phyloP scores from a whole-genome alignment of 2,329 filamentous ascomycete genomes.

The Chalara sp. region DNA sequence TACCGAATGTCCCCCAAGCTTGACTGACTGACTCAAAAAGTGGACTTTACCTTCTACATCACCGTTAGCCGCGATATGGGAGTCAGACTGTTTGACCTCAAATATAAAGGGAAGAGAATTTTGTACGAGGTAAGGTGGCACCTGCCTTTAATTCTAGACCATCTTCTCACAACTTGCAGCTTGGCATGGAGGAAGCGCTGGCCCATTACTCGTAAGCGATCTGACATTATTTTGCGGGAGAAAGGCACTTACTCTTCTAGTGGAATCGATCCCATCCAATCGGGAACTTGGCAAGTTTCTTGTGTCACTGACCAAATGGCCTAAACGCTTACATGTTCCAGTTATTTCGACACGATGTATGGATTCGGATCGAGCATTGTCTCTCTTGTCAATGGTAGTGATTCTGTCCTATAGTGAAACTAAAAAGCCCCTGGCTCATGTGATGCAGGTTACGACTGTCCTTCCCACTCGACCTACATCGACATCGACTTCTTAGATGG shows the following conservation, averaged over 20 bases:
- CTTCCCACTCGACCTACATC: constrained; percentile 41
- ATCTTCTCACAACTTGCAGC: too few relatives aligned
- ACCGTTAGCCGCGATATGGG: constrained; percentile 41
- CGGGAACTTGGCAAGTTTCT: constrained; percentile 7
- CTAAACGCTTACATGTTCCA: too few relatives aligned
- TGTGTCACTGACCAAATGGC: too few relatives aligned
- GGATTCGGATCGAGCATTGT: constrained; percentile 25
- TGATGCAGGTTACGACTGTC: constrained; percentile 33
- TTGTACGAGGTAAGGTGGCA: constrained; percentile 43
- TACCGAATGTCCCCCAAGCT: too few relatives aligned
- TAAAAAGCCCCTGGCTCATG: too few relatives aligned
- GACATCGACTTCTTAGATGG: constrained; percentile 39
- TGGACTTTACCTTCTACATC: constrained; percentile 37
- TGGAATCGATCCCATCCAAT: constrained; percentile 24
- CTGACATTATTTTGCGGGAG: too few relatives aligned
- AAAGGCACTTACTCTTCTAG: constrained; percentile 14
- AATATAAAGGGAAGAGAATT: constrained; percentile 46
- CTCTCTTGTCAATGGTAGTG: constrained; percentile 19
- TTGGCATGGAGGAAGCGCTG: constrained; percentile 37
- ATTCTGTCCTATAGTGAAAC: too few relatives aligned
- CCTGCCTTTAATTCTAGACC: too few relatives aligned
- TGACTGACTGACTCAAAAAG: too few relatives aligned
- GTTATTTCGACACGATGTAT: constrained; percentile 27
- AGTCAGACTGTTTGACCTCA: constrained; percentile 43
- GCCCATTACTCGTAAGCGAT: too few relatives aligned